Conservation (phyloP, 805 yeast species). For the Candida orba region DNA sequence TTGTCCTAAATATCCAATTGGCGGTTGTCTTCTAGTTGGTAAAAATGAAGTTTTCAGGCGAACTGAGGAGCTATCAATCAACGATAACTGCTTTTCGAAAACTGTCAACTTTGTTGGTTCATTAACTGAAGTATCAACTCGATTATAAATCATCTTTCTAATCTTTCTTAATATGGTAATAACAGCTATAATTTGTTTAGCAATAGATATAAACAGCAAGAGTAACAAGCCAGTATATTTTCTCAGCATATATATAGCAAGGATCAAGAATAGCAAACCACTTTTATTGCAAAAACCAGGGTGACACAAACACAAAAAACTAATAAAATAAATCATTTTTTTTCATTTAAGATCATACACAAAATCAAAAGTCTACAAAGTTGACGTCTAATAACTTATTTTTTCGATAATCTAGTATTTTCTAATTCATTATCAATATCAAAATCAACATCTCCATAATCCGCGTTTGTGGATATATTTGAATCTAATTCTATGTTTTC, state of each 20-base stretch:
- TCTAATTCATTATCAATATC: conserved; percentile 18
- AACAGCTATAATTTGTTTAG: neutral
- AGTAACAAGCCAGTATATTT: too few relatives aligned
- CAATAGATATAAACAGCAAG: too few relatives aligned
- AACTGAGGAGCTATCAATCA: conserved; percentile 9
- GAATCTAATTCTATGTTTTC: conserved; percentile 20
- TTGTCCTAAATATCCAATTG: neutral
- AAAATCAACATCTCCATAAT: conserved; percentile 11
- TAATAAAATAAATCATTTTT: too few relatives aligned
- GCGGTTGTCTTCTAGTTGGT: neutral
- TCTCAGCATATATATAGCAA: too few relatives aligned
- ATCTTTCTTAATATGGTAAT: neutral
- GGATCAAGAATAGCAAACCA: too few relatives aligned
- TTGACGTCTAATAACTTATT: neutral
- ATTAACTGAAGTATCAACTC: too few relatives aligned
- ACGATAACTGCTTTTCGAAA: conserved; percentile 17
- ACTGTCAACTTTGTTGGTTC: conserved; percentile 12
- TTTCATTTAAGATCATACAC: neutral
- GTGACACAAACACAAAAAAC: neutral
- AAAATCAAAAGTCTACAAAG: neutral
- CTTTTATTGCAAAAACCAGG: neutral
- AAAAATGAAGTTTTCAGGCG: neutral
- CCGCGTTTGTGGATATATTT: neutral
- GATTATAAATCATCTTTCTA: too few relatives aligned
- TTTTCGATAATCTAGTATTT: neutral